Evolutionary conservation across 352 stramenopile genomes (phyloP).

Genomic region (Phytopythium helicoides): DNA sequence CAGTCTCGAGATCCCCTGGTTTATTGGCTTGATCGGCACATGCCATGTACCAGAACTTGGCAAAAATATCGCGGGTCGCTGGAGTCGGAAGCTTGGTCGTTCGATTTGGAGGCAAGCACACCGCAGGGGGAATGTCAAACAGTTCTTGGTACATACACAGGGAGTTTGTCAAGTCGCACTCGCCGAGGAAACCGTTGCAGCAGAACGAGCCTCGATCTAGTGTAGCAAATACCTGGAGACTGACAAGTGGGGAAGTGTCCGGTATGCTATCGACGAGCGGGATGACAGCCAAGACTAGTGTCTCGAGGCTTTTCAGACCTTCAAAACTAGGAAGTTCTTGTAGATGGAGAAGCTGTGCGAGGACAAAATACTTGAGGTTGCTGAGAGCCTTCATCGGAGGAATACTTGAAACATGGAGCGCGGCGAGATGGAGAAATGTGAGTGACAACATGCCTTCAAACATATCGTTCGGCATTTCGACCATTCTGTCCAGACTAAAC

Average conservation of each 20-base stretch:
- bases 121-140: not conserved
- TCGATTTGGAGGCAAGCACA: conserved; percentile 1
- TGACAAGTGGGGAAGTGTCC: conserved; percentile 2
- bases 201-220: not conserved
- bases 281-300: not conserved
- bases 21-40: conserved; percentile 13
- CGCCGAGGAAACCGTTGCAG: conserved; percentile 14
- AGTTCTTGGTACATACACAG: conserved; percentile 4
- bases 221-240: conserved; percentile 1
- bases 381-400: conserved; percentile 3
- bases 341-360: too few relatives aligned
- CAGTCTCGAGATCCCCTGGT: not conserved
- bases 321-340: too few relatives aligned
- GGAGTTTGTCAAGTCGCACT: conserved; percentile 9
- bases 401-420: not conserved
- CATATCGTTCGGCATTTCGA: conserved; percentile 20
- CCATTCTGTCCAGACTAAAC: not conserved
- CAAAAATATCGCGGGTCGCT: conserved; percentile 15
- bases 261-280: conserved; percentile 2
- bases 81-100: conserved; percentile 13
- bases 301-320: too few relatives aligned
- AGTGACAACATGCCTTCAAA: conserved; percentile 33
- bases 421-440: conserved; percentile 31
- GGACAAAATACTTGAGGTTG: too few relatives aligned
- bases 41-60: conserved; percentile 14